phyloP scores from a whole-genome alignment of 441 rosid species.

The Macaranga tanarius region DNA sequence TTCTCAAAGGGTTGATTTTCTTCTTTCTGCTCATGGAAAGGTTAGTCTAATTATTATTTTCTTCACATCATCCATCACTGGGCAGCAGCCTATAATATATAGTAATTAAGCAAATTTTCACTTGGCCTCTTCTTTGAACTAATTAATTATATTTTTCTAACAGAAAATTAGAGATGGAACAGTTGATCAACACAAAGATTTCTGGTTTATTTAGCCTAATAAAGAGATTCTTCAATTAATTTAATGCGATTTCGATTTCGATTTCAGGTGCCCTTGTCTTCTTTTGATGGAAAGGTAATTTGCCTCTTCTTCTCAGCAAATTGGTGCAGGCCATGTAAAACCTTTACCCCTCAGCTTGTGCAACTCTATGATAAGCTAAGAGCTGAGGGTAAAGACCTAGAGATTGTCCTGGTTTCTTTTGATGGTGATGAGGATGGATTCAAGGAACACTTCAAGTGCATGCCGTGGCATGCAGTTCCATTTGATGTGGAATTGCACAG shows the following conservation, averaged over 20 bases:
- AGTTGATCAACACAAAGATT: too few relatives aligned
- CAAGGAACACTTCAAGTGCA: constrained; percentile 59
- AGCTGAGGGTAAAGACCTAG: constrained; percentile 48
- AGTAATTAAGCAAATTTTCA: not conserved
- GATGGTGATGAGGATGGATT: constrained; percentile 62
- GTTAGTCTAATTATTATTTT: constrained; percentile 26
- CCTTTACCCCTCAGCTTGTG: constrained; percentile 60
- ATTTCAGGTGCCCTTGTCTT: constrained; percentile 58
- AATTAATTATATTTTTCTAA: too few relatives aligned
- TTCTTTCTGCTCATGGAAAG: constrained; percentile 52
- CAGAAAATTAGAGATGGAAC: too few relatives aligned
- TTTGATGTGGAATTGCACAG: constrained; percentile 44
- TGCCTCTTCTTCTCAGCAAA: constrained; percentile 81
- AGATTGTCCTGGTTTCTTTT: constrained; percentile 67
- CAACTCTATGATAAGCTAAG: constrained; percentile 47
- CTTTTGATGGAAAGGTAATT: constrained; percentile 45
- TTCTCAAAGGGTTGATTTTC: constrained; percentile 58
- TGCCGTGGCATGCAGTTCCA: constrained; percentile 85
- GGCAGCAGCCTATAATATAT: not conserved
- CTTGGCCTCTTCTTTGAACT: not conserved
- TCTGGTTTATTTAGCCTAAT: too few relatives aligned
- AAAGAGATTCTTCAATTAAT: too few relatives aligned
- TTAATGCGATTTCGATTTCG: constrained; percentile 7
- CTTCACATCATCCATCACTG: too few relatives aligned
- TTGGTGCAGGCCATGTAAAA: constrained; percentile 83